Evolutionary conservation across 2,329 filamentous ascomycete species (phyloP), one percentile per base, ranked within the genome.

Genomic region (Ophiostoma quercus): DNA sequence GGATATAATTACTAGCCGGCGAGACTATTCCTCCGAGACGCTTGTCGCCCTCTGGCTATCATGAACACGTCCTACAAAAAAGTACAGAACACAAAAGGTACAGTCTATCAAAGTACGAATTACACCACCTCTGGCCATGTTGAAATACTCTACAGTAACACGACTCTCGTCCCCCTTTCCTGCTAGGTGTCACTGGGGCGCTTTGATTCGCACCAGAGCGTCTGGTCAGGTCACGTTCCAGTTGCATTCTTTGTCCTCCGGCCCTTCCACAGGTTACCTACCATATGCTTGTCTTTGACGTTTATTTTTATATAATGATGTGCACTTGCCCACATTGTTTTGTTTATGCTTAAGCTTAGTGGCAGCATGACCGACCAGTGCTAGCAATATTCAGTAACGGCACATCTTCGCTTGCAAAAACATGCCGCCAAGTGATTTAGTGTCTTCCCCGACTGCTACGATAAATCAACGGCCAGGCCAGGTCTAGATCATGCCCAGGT

Each of bases 331-430:
- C 22, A 57, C 51, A 22, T 22, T 25, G 2, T 29, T 22, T 25
- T 57, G 51, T 57, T 57, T 57, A 57, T 57, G 51, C 51, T 57
- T 25, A 57, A 57, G 43, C 16, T 47, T 47, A 25, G 16, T 25
- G 25, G n/a, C 51, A 57, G 22, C 19, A n/a, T 57, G 51, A 25
- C 51, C 11, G 51, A 25, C 22, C 22, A 25, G 43, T 47, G 43
- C 43, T 47, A 47, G 43, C 7, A 47, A 47, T 19, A 16, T 25
- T 25, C 11, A 25, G 9, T 14, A 57, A 25, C 3, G 51, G 51
- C 22, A 25, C 51, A 51, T 51, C 22, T 12, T 57, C 1, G 51
- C 51, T 29, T 57, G 51, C 22, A 22, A 57, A 57, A 47, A 19
- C 5, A 7, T 14, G 43, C 43, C 43, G 43, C 19, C 43, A 47